These are phyloP conservation scores for Plantago major DNA, from an alignment of 257 asterid genomes.

Conservation along the genomic window DNA sequence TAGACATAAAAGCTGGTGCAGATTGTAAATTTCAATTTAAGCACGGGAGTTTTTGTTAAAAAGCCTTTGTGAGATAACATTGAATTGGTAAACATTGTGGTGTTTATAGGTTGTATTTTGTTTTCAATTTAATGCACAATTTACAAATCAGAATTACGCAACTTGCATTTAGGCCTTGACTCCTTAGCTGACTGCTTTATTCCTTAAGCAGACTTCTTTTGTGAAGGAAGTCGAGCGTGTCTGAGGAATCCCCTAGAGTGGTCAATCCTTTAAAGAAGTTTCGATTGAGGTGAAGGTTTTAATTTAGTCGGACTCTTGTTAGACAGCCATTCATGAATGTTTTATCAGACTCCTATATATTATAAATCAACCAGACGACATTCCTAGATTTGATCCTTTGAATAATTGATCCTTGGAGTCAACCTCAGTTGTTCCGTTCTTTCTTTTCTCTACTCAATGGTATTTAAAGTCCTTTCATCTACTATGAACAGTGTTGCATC, in stretches of 20 bases:
- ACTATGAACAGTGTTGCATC: background rate
- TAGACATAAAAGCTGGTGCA: too few relatives aligned
- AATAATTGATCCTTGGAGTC: background rate
- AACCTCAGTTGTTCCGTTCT: constrained; percentile 7
- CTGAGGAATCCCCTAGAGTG: constrained; percentile 8
- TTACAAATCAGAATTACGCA: background rate
- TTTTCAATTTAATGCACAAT: background rate
- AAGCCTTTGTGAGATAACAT: background rate
- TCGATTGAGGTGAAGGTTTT: background rate
- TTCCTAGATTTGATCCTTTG: background rate
- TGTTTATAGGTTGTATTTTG: background rate
- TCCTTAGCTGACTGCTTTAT: constrained; percentile 15
- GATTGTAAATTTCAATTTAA: too few relatives aligned
- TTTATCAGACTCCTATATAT: too few relatives aligned
- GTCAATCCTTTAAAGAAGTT: constrained; percentile 13
- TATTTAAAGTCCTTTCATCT: constrained; percentile 13
- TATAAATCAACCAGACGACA: background rate
- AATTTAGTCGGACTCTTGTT: background rate
- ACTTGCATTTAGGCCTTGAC: background rate
- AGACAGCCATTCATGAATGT: background rate
- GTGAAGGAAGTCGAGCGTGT: constrained; percentile 15
- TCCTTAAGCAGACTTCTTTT: constrained; percentile 24
- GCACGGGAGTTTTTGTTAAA: too few relatives aligned
- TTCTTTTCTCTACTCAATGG: constrained; percentile 10
- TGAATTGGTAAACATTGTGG: background rate